phyloP scores from a whole-genome alignment of 1,139 yeast genomes.

The Saccharomyces hybrid region DNA sequence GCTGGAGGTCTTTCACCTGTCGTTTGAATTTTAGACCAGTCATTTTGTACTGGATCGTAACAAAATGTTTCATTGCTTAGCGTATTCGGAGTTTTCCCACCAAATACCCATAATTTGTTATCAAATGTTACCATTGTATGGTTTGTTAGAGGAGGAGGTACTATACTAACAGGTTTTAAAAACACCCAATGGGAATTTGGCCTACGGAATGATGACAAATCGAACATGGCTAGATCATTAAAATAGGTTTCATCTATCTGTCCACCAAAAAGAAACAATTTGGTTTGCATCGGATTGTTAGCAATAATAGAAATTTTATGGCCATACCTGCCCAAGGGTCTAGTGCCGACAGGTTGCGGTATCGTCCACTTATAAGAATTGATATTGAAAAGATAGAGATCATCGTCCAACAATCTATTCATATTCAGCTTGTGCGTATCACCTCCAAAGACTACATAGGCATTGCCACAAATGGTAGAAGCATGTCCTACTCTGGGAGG shows the following conservation, averaged over 20 bases:
- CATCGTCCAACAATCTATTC: slow-evolving; percentile 75
- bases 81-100: slow-evolving; percentile 68
- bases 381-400: slow-evolving; percentile 80
- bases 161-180: slow-evolving; percentile 45
- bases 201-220: slow-evolving; percentile 77
- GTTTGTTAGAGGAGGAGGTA: slow-evolving; percentile 88
- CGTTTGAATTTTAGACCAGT: slow-evolving; percentile 48
- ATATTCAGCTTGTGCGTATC: slow-evolving; percentile 84
- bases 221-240: slow-evolving; percentile 80
- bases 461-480: slow-evolving; percentile 85
- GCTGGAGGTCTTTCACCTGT: slow-evolving; percentile 72
- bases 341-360: slow-evolving; percentile 71
- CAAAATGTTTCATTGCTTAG: slow-evolving; percentile 76
- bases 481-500: slow-evolving; percentile 98
- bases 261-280: slow-evolving; percentile 87
- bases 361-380: slow-evolving; percentile 86
- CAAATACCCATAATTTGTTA: slow-evolving; percentile 82
- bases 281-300: slow-evolving; percentile 57
- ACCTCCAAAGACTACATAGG: slow-evolving; percentile 92
- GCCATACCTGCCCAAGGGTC: slow-evolving; percentile 91
- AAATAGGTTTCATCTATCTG: slow-evolving; percentile 84
- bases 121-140: slow-evolving; percentile 82
- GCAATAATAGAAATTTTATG: slow-evolving; percentile 64
- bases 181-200: slow-evolving; percentile 77
- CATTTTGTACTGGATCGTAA: slow-evolving; percentile 60